Percentiles rank a stretch among this genome's conserved stretches.
phyloP scores from a whole-genome alignment of 805 yeast genomes.

The Brettanomyces naardenensis region DNA sequence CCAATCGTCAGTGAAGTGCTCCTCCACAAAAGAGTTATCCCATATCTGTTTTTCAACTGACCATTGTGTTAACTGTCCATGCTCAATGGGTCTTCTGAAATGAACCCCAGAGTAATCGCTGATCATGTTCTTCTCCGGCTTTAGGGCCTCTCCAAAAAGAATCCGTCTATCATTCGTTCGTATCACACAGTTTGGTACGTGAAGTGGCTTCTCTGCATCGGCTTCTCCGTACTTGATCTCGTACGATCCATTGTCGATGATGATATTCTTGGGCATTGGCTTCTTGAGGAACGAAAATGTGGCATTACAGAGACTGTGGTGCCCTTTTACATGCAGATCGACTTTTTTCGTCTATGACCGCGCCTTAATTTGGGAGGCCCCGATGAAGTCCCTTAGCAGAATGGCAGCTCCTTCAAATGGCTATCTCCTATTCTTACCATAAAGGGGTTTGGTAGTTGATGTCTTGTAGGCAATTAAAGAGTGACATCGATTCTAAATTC shows the following conservation, averaged over 20 bases:
- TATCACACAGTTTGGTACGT: conserved; percentile 62
- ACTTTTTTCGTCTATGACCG: too few species aligned
- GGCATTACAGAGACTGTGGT: not conserved
- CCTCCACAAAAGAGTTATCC: conserved; percentile 61
- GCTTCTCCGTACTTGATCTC: conserved; percentile 61
- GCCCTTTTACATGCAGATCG: too few species aligned
- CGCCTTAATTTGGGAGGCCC: too few species aligned
- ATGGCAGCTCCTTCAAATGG: too few species aligned
- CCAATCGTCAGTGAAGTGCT: conserved; percentile 29
- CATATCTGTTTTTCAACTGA: conserved; percentile 81
- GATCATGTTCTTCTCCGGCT: conserved; percentile 20
- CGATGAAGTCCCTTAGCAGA: too few species aligned
- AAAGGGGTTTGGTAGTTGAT: too few species aligned
- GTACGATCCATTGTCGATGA: conserved; percentile 88
- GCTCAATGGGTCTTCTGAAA: conserved; percentile 76
- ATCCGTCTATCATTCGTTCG: conserved; percentile 69
- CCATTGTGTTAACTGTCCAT: conserved; percentile 89
- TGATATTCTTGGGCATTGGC: conserved; percentile 29
- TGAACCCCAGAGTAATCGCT: conserved; percentile 68
- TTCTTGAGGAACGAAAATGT: too few species aligned
- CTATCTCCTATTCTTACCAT: too few species aligned
- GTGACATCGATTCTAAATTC: too few species aligned
- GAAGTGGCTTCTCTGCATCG: conserved; percentile 33
- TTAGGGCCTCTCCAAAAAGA: conserved; percentile 63
- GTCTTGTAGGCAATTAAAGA: too few species aligned